Percentiles rank a stretch among this genome's conserved stretches.
phyloP scores from a whole-genome alignment of 2,329 filamentous ascomycete species.

The Epichloe sp. region DNA sequence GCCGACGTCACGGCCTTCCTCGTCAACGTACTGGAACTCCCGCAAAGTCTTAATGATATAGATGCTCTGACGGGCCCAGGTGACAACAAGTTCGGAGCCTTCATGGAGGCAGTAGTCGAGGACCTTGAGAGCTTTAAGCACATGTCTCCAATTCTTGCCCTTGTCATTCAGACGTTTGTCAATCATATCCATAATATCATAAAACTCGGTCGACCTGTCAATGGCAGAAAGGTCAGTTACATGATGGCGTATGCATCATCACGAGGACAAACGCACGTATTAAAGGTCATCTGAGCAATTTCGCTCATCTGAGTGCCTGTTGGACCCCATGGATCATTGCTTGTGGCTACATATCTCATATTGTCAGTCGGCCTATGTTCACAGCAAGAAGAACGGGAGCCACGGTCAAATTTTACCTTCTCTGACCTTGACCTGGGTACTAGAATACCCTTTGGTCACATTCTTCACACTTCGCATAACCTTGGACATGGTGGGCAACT shows the following conservation, averaged over 20 bases:
- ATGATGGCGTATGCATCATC: not conserved
- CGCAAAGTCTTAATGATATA: slow-evolving; percentile 98
- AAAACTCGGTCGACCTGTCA: slow-evolving; percentile 81
- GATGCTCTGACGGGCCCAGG: slow-evolving; percentile 94
- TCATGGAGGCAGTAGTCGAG: slow-evolving; percentile 97
- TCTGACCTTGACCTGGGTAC: slow-evolving; percentile 93
- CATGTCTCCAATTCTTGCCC: slow-evolving; percentile 98
- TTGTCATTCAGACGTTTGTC: slow-evolving; percentile 98
- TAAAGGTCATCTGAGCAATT: slow-evolving; percentile 95
- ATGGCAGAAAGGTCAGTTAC: not conserved
- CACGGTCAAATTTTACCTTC: slow-evolving; percentile 52
- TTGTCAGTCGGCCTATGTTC: slow-evolving; percentile 7
- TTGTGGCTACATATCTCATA: slow-evolving; percentile 57
- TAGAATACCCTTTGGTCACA: slow-evolving; percentile 97
- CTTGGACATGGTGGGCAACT: slow-evolving; percentile 64
- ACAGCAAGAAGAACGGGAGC: not conserved
- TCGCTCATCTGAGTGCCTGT: slow-evolving; percentile 98
- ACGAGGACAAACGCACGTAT: slow-evolving; percentile 55
- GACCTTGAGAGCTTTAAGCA: slow-evolving; percentile 93
- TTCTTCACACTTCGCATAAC: slow-evolving; percentile 97
- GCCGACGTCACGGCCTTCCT: slow-evolving; percentile 88
- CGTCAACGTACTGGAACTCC: slow-evolving; percentile 93
- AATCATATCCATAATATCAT: slow-evolving; percentile 99
- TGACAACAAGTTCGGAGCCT: slow-evolving; percentile 90
- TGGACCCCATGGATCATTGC: slow-evolving; percentile 97